Conservation (phyloP, 129 eudicot species). For the Kitagawia praeruptora region DNA sequence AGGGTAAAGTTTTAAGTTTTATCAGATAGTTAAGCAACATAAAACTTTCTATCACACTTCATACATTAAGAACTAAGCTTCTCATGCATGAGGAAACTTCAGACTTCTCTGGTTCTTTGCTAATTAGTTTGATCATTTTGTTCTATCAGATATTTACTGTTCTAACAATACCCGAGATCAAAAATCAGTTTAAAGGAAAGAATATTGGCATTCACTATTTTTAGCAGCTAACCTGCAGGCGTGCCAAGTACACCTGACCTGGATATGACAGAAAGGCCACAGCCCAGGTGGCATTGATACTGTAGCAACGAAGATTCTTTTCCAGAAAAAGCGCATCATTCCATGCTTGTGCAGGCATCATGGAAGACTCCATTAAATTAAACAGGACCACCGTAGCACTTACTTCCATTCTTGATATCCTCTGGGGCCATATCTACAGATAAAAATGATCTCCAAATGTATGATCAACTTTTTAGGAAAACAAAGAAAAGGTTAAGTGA, state of each 20-base stretch:
- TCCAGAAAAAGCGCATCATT: not conserved
- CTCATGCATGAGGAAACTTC: not conserved
- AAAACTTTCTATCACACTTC: not conserved
- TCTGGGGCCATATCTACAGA: not conserved
- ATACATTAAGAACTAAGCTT: not conserved
- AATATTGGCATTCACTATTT: not conserved
- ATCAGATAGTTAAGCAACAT: not conserved
- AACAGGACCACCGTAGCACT: not conserved
- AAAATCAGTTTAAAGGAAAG: not conserved
- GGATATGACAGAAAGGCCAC: not conserved
- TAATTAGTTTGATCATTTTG: not conserved
- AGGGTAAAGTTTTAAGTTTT: not conserved
- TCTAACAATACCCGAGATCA: not conserved
- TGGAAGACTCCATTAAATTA: slow-evolving; percentile 1
- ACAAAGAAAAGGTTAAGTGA: not conserved
- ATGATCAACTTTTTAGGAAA: not conserved
- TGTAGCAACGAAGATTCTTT: not conserved
- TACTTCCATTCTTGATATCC: not conserved
- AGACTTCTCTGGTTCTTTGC: not conserved
- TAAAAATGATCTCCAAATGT: not conserved
- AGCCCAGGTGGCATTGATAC: not conserved
- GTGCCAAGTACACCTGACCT: not conserved
- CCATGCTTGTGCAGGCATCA: not conserved
- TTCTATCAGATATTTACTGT: not conserved
- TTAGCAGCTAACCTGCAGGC: not conserved